A percentile compares a stretch with the other conserved stretches of the same genome.
phyloP scores from a whole-genome alignment of 768 basidiomycete species.

The Rhizopogon vesiculosus region DNA sequence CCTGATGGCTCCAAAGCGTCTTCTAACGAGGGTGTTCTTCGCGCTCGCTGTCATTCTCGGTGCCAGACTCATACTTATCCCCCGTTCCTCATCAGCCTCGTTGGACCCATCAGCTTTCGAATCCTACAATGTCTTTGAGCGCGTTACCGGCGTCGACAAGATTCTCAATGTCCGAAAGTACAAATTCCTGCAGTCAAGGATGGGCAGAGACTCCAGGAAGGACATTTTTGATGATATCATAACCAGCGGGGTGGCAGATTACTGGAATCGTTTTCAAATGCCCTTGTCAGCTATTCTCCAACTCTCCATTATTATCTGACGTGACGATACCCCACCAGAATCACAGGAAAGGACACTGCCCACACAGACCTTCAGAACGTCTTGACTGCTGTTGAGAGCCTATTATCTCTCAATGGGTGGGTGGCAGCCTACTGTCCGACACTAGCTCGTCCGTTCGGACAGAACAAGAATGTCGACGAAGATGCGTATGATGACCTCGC shows the following conservation, averaged over 20 bases:
- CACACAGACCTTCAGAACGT: conserved; percentile 91
- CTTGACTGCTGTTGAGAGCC: conserved; percentile 83
- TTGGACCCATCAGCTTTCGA: conserved; percentile 32
- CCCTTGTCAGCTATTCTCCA: conserved; percentile 66
- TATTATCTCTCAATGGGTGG: conserved; percentile 97
- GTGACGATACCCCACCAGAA: conserved; percentile 38
- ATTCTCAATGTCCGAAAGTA: conserved; percentile 85
- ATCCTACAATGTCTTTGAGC: conserved; percentile 59
- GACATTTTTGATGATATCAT: conserved; percentile 80
- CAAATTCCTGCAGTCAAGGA: conserved; percentile 81
- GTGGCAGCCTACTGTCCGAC: conserved; percentile 95
- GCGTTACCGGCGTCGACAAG: conserved; percentile 64
- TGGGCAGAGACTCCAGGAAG: conserved; percentile 79
- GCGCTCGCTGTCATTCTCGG: conserved; percentile 16
- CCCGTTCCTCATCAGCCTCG: conserved; percentile 10
- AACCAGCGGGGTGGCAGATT: conserved; percentile 74
- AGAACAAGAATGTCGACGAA: conserved; percentile 68
- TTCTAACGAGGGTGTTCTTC: conserved; percentile 16
- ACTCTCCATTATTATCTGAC: neutral
- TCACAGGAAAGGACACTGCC: conserved; percentile 75
- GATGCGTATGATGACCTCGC: conserved; percentile 88
- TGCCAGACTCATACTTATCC: conserved; percentile 13
- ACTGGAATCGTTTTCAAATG: conserved; percentile 89
- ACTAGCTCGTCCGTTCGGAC: conserved; percentile 89
- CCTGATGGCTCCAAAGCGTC: conserved; percentile 26